phyloP scores from a whole-genome alignment of 805 yeast species.

The Metschnikowia vanudenii region DNA sequence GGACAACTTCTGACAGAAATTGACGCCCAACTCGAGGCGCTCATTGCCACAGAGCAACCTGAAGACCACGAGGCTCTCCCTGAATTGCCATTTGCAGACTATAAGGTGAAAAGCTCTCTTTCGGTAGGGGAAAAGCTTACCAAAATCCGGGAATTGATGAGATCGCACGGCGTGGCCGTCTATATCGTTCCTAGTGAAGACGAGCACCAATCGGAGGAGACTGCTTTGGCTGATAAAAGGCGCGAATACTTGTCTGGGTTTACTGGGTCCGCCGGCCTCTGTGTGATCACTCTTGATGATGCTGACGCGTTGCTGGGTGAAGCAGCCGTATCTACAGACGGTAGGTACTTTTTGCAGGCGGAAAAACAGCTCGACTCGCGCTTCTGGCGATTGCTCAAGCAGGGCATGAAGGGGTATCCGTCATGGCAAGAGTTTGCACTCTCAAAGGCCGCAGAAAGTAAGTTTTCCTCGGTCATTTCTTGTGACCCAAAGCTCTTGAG shows the following conservation, averaged over 20 bases:
- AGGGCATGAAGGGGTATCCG: conserved; percentile 66
- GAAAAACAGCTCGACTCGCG: conserved; percentile 71
- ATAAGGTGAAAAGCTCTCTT: conserved; percentile 1
- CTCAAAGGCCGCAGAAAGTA: conserved; percentile 53
- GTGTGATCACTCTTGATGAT: conserved; percentile 27
- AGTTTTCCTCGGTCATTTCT: conserved; percentile 58
- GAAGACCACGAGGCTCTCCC: conserved; percentile 24
- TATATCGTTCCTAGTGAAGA: conserved; percentile 23
- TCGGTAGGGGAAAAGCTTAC: conserved; percentile 11
- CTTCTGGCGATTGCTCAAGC: conserved; percentile 75
- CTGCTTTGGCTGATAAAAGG: conserved; percentile 20
- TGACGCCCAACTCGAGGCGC: conserved; percentile 6
- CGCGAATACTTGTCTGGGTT: conserved; percentile 21
- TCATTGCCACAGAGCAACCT: conserved; percentile 16
- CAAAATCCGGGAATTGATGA: conserved; percentile 17
- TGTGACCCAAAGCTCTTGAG: conserved; percentile 79
- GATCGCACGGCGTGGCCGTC: conserved; percentile 15
- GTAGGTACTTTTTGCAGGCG: conserved; percentile 92
- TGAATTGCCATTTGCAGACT: conserved; percentile 25
- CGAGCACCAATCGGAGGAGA: conserved; percentile 22
- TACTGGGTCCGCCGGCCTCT: conserved; percentile 22
- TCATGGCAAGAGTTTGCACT: conserved; percentile 77
- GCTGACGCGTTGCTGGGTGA: conserved; percentile 51
- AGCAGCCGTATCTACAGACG: conserved; percentile 89
- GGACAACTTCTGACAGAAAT: background rate